Percentiles rank a stretch among this genome's conserved stretches.
phyloP scores from a whole-genome alignment of 2,329 filamentous ascomycete species.

The Curvularia verruculosa region DNA sequence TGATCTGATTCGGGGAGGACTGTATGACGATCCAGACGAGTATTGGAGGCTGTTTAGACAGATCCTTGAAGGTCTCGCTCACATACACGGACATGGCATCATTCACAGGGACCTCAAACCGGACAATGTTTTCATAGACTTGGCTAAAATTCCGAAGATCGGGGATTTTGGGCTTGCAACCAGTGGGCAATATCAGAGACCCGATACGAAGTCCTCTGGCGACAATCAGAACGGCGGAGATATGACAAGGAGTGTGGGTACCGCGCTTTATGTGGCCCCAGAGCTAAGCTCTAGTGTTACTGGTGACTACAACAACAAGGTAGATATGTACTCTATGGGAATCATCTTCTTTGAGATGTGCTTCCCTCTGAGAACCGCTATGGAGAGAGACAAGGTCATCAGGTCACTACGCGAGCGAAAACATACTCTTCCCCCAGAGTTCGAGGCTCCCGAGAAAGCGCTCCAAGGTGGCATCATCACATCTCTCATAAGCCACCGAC shows the following conservation, averaged over 20 bases:
- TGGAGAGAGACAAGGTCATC: slow-evolving; percentile 70
- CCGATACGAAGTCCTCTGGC: slow-evolving; percentile 57
- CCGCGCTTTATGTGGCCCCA: slow-evolving; percentile 89
- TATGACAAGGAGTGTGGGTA: slow-evolving; percentile 74
- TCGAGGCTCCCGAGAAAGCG: slow-evolving; percentile 70
- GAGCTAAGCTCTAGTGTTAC: slow-evolving; percentile 79
- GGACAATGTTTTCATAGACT: slow-evolving; percentile 96
- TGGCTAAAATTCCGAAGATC: slow-evolving; percentile 88
- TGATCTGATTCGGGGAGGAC: slow-evolving; percentile 78
- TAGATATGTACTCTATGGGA: slow-evolving; percentile 98
- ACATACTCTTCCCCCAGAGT: slow-evolving; percentile 74
- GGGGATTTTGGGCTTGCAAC: slow-evolving; percentile 96
- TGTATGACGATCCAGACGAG: slow-evolving; percentile 76
- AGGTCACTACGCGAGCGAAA: slow-evolving; percentile 70
- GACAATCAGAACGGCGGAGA: slow-evolving; percentile 57
- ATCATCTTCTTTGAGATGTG: slow-evolving; percentile 99
- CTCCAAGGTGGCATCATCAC: slow-evolving; percentile 78
- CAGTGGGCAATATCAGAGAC: slow-evolving; percentile 73
- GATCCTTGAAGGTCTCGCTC: slow-evolving; percentile 83
- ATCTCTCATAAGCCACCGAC: slow-evolving; percentile 80
- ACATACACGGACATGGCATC: slow-evolving; percentile 89
- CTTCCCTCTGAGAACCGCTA: slow-evolving; percentile 64
- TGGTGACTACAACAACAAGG: slow-evolving; percentile 87
- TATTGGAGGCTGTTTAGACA: slow-evolving; percentile 92
- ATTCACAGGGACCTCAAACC: slow-evolving; percentile 97